Conservation (phyloP, 129 eudicot genomes). For the Scalesia atractyloides region DNA sequence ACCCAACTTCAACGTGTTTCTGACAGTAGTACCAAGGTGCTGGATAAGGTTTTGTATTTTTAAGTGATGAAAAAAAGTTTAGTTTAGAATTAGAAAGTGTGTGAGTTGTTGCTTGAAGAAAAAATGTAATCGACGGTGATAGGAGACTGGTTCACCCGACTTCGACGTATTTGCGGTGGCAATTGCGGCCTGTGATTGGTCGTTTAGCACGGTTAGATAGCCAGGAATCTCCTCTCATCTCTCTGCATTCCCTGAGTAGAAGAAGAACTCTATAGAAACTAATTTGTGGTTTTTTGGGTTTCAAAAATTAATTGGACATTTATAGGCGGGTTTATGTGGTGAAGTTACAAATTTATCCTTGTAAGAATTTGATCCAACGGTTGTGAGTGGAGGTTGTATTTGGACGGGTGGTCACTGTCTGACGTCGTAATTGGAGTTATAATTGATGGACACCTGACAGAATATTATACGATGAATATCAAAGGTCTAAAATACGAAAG, state of each 20-base stretch:
- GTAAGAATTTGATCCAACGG: slow-evolving; percentile 25
- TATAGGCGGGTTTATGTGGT: slow-evolving; percentile 10
- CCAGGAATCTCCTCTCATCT: slow-evolving; percentile 40
- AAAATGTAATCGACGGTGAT: neutral
- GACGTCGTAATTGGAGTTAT: slow-evolving; percentile 16
- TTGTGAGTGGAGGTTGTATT: neutral
- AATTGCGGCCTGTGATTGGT: slow-evolving; percentile 34
- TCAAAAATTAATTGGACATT: neutral
- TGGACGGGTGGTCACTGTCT: slow-evolving; percentile 17
- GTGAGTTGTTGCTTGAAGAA: too few species aligned
- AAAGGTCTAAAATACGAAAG: neutral
- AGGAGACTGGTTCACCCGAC: slow-evolving; percentile 32
- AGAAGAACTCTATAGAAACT: neutral
- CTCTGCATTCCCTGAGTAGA: slow-evolving; percentile 41
- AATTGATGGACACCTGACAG: slow-evolving; percentile 33
- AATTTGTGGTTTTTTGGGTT: neutral
- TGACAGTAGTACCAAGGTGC: too few species aligned
- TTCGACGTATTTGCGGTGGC: slow-evolving; percentile 46
- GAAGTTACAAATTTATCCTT: slow-evolving; percentile 3
- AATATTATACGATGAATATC: slow-evolving; percentile 1
- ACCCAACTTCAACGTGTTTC: slow-evolving; percentile 44
- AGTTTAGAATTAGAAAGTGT: too few species aligned
- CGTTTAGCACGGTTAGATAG: slow-evolving; percentile 33
- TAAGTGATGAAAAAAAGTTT: too few species aligned
- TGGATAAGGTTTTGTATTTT: too few species aligned